phyloP scores from a whole-genome alignment of 495 filamentous ascomycete genomes.

The Neurospora hispaniola region DNA sequence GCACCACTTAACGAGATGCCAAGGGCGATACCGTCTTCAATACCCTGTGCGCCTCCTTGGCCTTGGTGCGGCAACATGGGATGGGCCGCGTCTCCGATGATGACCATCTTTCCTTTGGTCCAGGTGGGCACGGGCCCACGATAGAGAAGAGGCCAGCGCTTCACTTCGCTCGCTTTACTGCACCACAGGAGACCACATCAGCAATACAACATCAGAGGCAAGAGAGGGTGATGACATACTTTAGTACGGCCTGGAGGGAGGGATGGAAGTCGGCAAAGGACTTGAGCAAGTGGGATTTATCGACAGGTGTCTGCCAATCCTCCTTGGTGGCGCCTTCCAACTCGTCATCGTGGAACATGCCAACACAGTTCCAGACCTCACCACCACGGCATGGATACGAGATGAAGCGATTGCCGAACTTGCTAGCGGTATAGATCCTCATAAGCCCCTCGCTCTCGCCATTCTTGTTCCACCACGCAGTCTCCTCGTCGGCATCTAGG shows the following conservation, averaged over 20 bases:
- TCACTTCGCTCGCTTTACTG: conserved; percentile 31
- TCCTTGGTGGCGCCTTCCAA: conserved; percentile 11
- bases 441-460: conserved; percentile 19
- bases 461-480: conserved; percentile 22
- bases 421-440: conserved; percentile 19
- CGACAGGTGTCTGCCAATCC: conserved; percentile 23
- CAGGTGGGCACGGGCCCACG: conserved; percentile 25
- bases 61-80: conserved; percentile 42
- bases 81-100: conserved; percentile 42
- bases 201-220: neutral
- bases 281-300: conserved; percentile 16
- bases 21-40: conserved; percentile 37
- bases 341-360: conserved; percentile 26
- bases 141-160: conserved; percentile 34
- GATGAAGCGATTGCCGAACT: conserved; percentile 24
- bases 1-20: conserved; percentile 23
- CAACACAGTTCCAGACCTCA: conserved; percentile 34
- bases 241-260: conserved; percentile 11
- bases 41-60: conserved; percentile 37
- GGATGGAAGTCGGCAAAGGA: conserved; percentile 18
- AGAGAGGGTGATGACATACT: conserved; percentile 5
- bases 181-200: neutral
- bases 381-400: conserved; percentile 38
- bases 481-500: conserved; percentile 24
- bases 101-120: conserved; percentile 27